These are phyloP conservation scores for Adansonia rubrostipa DNA, from an alignment of 441 rosid genomes.

Conservation along the genomic window DNA sequence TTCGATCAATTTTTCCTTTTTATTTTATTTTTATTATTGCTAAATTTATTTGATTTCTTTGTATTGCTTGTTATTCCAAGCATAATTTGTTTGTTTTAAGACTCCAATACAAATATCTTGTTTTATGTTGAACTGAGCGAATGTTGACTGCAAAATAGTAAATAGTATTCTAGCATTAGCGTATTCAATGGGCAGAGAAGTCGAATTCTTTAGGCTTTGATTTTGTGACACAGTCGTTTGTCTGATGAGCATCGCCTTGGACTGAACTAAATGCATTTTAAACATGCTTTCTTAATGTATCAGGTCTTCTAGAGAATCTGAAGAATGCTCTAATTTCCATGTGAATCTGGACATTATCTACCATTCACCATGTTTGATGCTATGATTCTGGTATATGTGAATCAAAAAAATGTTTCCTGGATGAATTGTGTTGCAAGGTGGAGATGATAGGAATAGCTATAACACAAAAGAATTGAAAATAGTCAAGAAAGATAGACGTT, in stretches of 20 bases:
- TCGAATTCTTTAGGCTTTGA: background rate
- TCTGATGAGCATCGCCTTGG: background rate
- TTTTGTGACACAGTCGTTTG: background rate
- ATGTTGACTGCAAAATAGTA: background rate
- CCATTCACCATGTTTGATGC: background rate
- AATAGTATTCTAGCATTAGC: background rate
- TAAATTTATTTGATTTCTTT: background rate
- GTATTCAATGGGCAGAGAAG: background rate
- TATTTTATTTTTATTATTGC: constrained; percentile 6
- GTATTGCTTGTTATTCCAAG: background rate
- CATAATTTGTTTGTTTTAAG: constrained; percentile 6
- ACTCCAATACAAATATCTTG: background rate
- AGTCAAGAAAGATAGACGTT: too few species aligned
- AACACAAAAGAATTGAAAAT: too few species aligned
- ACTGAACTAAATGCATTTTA: background rate
- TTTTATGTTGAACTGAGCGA: background rate
- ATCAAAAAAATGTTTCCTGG: background rate
- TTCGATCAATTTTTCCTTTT: background rate
- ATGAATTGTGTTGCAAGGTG: background rate
- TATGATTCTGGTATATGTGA: background rate
- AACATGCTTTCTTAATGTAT: background rate
- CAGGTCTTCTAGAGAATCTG: background rate
- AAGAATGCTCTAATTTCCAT: background rate
- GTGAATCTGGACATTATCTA: background rate
- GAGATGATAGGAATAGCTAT: too few species aligned